Evolutionary conservation across 331 rosid genomes (phyloP).

Genomic region (Phaseolus coccineus): DNA sequence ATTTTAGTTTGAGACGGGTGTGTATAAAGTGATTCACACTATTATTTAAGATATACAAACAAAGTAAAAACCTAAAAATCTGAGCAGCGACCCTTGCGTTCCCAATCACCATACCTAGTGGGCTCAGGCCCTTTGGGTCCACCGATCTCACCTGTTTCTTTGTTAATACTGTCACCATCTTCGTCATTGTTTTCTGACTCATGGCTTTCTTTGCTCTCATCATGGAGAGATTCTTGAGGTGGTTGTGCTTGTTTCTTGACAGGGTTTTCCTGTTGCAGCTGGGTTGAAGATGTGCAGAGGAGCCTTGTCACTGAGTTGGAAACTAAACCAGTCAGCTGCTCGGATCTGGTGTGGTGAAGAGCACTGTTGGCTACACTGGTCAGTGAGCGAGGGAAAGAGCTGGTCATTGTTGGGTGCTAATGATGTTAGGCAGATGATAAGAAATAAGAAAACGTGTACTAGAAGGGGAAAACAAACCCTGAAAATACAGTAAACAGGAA

Average conservation of each 20-base stretch:
- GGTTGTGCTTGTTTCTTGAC: conserved; percentile 41
- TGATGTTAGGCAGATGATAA: not conserved
- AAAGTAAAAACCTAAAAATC: conserved; percentile 62
- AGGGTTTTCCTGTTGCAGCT: conserved; percentile 39
- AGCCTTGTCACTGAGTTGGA: conserved; percentile 57
- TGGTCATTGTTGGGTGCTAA: conserved; percentile 52
- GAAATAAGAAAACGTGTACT: not conserved
- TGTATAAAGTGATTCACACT: not conserved
- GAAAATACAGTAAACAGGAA: not conserved
- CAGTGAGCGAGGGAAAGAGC: conserved; percentile 59
- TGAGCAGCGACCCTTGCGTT: conserved; percentile 83
- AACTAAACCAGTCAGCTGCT: conserved; percentile 45
- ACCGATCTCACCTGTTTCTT: conserved; percentile 75
- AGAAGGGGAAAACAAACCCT: not conserved
- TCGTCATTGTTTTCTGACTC: conserved; percentile 36
- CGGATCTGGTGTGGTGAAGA: conserved; percentile 32
- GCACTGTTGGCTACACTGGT: conserved; percentile 44
- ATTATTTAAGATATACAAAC: not conserved
- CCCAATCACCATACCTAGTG: conserved; percentile 96
- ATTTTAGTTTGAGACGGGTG: not conserved
- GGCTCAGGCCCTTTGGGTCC: conserved; percentile 97
- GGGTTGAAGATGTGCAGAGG: conserved; percentile 50
- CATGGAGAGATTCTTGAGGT: conserved; percentile 8
- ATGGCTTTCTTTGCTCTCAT: conserved; percentile 10
- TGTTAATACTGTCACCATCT: conserved; percentile 37